Percentiles rank a stretch among this genome's conserved stretches.
These are phyloP conservation scores for Pichia heedii DNA, from an alignment of 805 yeast genomes.

Conservation along the genomic window DNA sequence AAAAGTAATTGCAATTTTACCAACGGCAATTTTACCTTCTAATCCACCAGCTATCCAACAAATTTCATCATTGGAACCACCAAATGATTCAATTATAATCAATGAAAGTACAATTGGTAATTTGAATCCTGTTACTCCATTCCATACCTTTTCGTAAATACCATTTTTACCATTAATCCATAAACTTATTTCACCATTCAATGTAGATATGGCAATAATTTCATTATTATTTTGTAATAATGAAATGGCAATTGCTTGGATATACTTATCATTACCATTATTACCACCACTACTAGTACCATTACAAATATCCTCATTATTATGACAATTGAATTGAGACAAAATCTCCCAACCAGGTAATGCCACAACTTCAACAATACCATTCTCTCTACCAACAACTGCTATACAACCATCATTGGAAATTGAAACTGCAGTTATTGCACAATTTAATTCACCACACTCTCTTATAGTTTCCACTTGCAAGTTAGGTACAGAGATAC, in stretches of 20 bases:
- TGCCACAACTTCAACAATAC: not conserved
- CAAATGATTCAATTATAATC: not conserved
- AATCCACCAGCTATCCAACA: slow-evolving; percentile 31
- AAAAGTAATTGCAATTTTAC: slow-evolving; percentile 32
- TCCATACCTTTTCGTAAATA: not conserved
- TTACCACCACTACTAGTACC: too few species aligned
- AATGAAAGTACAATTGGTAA: not conserved
- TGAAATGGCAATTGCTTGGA: not conserved
- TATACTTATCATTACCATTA: not conserved
- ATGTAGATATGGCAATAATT: not conserved
- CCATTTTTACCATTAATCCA: not conserved
- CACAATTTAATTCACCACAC: not conserved
- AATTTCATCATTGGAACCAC: too few species aligned
- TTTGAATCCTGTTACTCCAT: not conserved
- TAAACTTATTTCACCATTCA: not conserved
- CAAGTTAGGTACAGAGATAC: not conserved
- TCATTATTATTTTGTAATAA: not conserved
- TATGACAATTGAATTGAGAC: not conserved
- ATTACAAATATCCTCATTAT: too few species aligned
- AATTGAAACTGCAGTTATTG: not conserved
- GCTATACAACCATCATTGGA: not conserved
- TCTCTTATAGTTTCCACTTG: not conserved
- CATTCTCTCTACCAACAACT: not conserved
- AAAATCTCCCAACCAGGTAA: not conserved
- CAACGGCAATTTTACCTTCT: slow-evolving; percentile 79